A percentile compares a stretch with the other conserved stretches of the same genome.
Evolutionary conservation across 495 filamentous ascomycete species (phyloP).

Genomic region (Rostrohypoxylon terebratum): DNA sequence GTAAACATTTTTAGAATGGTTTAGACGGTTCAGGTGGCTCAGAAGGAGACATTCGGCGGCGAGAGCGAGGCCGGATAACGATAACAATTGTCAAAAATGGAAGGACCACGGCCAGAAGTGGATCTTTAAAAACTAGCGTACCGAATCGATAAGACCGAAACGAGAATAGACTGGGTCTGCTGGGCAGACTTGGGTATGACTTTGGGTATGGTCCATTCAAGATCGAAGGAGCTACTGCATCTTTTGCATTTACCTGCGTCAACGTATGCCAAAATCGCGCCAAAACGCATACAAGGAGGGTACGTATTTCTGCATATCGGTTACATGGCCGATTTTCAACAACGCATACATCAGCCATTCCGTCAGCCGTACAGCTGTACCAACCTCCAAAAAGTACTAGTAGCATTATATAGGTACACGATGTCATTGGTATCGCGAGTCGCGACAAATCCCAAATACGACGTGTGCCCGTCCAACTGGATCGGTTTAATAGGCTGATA

Average conservation of each 20-base stretch:
- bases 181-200: too few species aligned
- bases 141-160: conserved; percentile 33
- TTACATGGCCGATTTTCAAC: conserved; percentile 28
- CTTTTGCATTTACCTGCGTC: conserved; percentile 32
- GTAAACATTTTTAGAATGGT: background rate
- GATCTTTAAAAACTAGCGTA: conserved; percentile 14
- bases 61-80: conserved; percentile 26
- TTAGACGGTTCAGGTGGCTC: background rate
- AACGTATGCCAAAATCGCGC: too few species aligned
- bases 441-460: conserved; percentile 23
- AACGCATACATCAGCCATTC: conserved; percentile 14
- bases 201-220: background rate
- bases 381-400: conserved; percentile 12
- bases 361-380: conserved; percentile 12
- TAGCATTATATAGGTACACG: background rate
- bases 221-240: conserved; percentile 40
- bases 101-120: conserved; percentile 14
- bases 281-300: background rate
- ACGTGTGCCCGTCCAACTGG: conserved; percentile 41
- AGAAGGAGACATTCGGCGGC: conserved; percentile 4
- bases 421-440: conserved; percentile 27
- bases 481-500: conserved; percentile 5
- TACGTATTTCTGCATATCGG: conserved; percentile 9
- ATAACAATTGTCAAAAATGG: conserved; percentile 34
- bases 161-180: conserved; percentile 11